Base-by-base conservation (phyloP, 2,329 filamentous ascomycete species). In the Aspergillus ochraceoroseus region DNA sequence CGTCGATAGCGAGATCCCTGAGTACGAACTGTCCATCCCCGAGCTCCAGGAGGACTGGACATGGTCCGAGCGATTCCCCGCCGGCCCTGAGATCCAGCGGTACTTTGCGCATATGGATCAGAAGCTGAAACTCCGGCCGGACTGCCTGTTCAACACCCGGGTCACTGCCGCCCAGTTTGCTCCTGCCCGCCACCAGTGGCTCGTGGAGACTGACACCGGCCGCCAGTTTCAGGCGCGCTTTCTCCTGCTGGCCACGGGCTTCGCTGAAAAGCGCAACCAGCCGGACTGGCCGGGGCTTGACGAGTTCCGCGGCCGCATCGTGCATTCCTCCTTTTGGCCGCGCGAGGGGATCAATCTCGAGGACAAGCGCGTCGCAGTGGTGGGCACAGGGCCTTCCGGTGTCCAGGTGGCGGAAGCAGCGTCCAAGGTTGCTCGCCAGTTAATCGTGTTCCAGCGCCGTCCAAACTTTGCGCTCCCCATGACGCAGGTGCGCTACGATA, bases 381-480 rank as follows among this genome's bases (percentile, higher is more conserved):
- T 80, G 37, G 77, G 76, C 12, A 76, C 63, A 34, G 76, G 76
- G 2, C 73, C 73, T 29, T 73, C 72, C 4, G 75, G 70, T 1
- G 69, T 75, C 3, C 76, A 78, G 53, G 65, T 79, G 5, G 64
- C 74, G 0, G 80, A 85, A 48, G 78, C 76, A 35, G 75, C 74
- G 59, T 75, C 73, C 1, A 73, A 73, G 2, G 54, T 66, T 4
- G 78, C 72, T 1, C 70, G 68, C 3, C 59, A 73, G 0, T 48
- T 85, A 1, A 69, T 64, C 2, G 75, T 84, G 26, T 83, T 83
- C 56, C 79, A 83, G 51, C 73, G 80, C 6, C 83, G 79, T 0
- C 80, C 81, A 0, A 85, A 84, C 43, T 63, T 81, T 3, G 77
- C 77, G 0, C 51, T 84, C 0, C 79, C 80, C 0, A 82, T 85